Base-by-base conservation (phyloP, 2,329 filamentous ascomycete genomes). In the Zopfia rhizophila region DNA sequence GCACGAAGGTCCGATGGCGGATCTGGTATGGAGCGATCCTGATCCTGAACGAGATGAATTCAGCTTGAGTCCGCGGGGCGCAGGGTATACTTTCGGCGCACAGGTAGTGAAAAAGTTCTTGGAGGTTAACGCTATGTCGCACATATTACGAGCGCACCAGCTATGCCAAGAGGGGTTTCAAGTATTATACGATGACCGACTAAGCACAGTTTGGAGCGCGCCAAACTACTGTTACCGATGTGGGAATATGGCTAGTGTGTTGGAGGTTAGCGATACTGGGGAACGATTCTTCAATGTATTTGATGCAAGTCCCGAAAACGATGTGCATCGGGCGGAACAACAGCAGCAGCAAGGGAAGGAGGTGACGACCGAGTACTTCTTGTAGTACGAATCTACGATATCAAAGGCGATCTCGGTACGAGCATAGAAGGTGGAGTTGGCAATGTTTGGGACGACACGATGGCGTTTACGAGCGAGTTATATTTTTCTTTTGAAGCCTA, bases 1-100 rank as follows among this genome's bases (percentile, higher is more conserved):
- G 4, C 94, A 99, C 75, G 94, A 99, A 75, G 94, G 94, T 0
- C 94, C 94, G 23, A 99, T 99, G 94, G 94, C 94, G n/a, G 94
- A 99, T 72, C 79, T 99, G 4, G 94, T 99, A 22, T 99, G 94
- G 94, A 96, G 91, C 14, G 94, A 99, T 70, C 94, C 94, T 0
- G 94, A 99, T 69, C 88, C 90, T n/a, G 94, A 99, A 62, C 84
- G 92, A 45, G 94, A 99, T 74, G 94, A 99, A 72, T 99, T 99
- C 74, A 95, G 90, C 5, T 82, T 99, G 12, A 95, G 90, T 6
- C 94, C 94, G 2, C 84, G 94, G 52, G 94, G 94, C 30, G 94
- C 94, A 14, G 94, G 94, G 17, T 99, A 99, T 72, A 97, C 93
- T 0, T 99, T 99, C 69, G 94, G 94, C 44, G 91, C 92, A 5